Conservation (phyloP, 306 rosid genomes). For the Inga oerstediana region DNA sequence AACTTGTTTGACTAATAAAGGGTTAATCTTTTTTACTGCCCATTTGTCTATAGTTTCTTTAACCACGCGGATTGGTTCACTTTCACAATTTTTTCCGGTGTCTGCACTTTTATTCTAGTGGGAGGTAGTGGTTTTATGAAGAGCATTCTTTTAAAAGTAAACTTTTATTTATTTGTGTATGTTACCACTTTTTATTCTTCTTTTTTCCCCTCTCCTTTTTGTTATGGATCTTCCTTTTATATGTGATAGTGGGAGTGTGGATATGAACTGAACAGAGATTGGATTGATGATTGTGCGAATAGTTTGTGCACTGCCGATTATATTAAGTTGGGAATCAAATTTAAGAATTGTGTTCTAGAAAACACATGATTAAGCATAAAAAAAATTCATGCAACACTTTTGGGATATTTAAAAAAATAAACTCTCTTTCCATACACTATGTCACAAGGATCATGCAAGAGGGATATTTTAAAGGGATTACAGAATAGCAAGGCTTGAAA, state of each 20-base stretch:
- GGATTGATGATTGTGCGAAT: neutral
- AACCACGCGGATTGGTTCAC: neutral
- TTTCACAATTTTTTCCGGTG: conserved; percentile 37
- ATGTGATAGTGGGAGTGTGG: neutral
- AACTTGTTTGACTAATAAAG: conserved; percentile 60
- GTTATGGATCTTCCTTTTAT: neutral
- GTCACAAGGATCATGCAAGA: neutral
- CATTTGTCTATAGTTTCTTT: neutral
- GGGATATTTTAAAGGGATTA: neutral
- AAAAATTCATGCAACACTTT: too few relatives aligned
- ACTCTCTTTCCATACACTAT: neutral
- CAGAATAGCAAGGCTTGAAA: neutral
- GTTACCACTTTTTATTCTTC: neutral
- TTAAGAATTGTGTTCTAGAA: neutral
- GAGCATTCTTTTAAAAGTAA: conserved; percentile 44
- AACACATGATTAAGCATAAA: neutral
- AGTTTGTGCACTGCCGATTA: neutral
- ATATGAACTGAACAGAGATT: neutral
- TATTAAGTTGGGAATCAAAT: neutral
- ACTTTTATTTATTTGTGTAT: neutral
- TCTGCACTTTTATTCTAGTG: conserved; percentile 42
- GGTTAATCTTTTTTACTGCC: neutral
- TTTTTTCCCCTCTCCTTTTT: neutral
- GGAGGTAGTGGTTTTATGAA: conserved; percentile 15
- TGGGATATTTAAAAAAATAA: too few relatives aligned